Conservation (phyloP, 352 stramenopile species). For the Pythium guiyangense region DNA sequence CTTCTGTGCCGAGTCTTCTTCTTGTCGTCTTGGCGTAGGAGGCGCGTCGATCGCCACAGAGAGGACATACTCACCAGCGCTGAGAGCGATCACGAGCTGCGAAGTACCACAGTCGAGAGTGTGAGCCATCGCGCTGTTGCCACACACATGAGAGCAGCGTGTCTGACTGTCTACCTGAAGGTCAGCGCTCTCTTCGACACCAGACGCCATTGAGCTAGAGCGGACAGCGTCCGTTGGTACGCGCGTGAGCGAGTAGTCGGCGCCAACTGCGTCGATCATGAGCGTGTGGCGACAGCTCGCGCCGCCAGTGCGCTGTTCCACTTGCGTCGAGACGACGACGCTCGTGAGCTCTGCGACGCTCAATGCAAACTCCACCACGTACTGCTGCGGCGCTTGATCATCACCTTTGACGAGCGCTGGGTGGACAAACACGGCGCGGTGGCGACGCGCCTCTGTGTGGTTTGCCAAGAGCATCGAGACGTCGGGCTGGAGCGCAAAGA, state of each 20-base stretch:
- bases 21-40: background rate
- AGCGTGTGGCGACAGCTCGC: background rate
- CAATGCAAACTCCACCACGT: conserved; percentile 9
- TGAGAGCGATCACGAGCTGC: conserved; percentile 20
- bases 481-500: conserved; percentile 21
- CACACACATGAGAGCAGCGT: background rate
- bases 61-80: conserved; percentile 39
- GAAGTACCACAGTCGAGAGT: background rate
- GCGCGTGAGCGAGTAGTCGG: conserved; percentile 17
- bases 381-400: background rate
- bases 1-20: too few relatives aligned
- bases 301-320: background rate
- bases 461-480: conserved; percentile 22
- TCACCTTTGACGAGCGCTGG: too few relatives aligned
- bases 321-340: conserved; percentile 4
- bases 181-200: too few relatives aligned
- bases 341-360: conserved; percentile 8
- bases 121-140: conserved; percentile 1
- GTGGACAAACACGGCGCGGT: conserved; percentile 4
- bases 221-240: background rate
- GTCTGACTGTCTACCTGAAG: too few relatives aligned
- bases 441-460: conserved; percentile 13
- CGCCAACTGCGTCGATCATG: conserved; percentile 16
- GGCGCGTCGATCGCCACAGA: conserved; percentile 12
- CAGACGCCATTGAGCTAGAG: too few relatives aligned